Evolutionary conservation across 106 monocot species (phyloP).

Genomic region (Posidonia australis): DNA sequence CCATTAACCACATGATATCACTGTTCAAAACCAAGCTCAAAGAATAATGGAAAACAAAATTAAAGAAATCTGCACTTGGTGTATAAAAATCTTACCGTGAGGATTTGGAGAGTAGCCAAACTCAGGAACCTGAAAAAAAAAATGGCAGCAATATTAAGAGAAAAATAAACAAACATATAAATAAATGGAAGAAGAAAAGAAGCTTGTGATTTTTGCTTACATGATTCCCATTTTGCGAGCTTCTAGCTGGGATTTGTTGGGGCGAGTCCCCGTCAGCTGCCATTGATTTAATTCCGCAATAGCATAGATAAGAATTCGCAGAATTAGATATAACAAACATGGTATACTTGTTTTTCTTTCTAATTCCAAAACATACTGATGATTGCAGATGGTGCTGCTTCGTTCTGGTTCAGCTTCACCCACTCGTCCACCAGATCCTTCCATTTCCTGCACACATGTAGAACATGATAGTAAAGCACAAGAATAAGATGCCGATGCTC

Average conservation of each 20-base stretch:
- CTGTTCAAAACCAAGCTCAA: background rate
- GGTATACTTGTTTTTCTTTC: background rate
- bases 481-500: conserved; percentile 11
- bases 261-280: conserved; percentile 55
- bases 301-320: conserved; percentile 1
- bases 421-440: conserved; percentile 52
- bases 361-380: conserved; percentile 23
- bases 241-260: conserved; percentile 20
- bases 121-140: conserved; percentile 33
- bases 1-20: no score
- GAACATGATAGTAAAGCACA: no score
- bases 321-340: conserved; percentile 2
- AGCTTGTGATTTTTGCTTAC: conserved; percentile 1
- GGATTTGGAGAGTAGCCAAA: conserved; percentile 40
- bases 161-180: background rate
- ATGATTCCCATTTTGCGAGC: conserved; percentile 27
- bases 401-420: conserved; percentile 36
- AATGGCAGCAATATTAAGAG: no score
- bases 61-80: no score
- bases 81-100: conserved; percentile 14
- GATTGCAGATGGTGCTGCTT: conserved; percentile 21
- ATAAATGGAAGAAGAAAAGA: background rate
- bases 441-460: conserved; percentile 72
- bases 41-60: background rate
- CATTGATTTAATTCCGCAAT: conserved; percentile 2